Percentiles rank a stretch among this genome's conserved stretches.
Conservation (phyloP, 306 rosid species). For the Lathyrus oleraceus region DNA sequence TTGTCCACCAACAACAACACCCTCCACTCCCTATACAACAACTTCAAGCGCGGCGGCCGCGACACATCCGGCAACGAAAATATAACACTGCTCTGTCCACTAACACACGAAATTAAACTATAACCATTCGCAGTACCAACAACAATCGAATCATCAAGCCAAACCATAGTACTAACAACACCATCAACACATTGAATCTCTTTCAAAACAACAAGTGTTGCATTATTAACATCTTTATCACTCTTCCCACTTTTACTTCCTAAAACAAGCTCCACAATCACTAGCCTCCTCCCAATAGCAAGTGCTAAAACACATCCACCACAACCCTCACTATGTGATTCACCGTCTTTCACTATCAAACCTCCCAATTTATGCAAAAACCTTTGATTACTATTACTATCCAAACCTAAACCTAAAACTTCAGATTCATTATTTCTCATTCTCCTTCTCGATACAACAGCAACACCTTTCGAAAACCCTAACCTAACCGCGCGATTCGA, state of each 20-base stretch:
- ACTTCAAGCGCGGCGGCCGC: constrained; percentile 62
- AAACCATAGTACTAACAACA: constrained; percentile 65
- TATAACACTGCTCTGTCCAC: constrained; percentile 75
- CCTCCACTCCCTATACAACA: constrained; percentile 77
- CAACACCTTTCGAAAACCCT: constrained; percentile 61
- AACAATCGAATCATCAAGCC: constrained; percentile 86
- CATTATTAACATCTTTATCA: constrained; percentile 50
- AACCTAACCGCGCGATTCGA: constrained; percentile 54
- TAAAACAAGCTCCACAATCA: constrained; percentile 68
- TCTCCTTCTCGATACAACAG: constrained; percentile 60
- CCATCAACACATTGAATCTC: constrained; percentile 87
- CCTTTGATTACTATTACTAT: constrained; percentile 49
- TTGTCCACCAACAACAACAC: constrained; percentile 92
- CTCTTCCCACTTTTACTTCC: constrained; percentile 50
- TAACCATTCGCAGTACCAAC: constrained; percentile 77
- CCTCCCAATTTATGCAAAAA: constrained; percentile 75
- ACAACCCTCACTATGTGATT: constrained; percentile 43
- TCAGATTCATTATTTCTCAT: constrained; percentile 55
- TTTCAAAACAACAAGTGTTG: constrained; percentile 62
- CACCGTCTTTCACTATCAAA: constrained; percentile 63
- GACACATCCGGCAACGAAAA: constrained; percentile 83
- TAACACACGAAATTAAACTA: constrained; percentile 73
- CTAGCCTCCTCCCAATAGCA: constrained; percentile 63
- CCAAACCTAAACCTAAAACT: constrained; percentile 40
- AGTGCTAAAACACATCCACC: constrained; percentile 55